Evolutionary conservation across 495 filamentous ascomycete genomes (phyloP).

Genomic region (Neurospora pannonica): DNA sequence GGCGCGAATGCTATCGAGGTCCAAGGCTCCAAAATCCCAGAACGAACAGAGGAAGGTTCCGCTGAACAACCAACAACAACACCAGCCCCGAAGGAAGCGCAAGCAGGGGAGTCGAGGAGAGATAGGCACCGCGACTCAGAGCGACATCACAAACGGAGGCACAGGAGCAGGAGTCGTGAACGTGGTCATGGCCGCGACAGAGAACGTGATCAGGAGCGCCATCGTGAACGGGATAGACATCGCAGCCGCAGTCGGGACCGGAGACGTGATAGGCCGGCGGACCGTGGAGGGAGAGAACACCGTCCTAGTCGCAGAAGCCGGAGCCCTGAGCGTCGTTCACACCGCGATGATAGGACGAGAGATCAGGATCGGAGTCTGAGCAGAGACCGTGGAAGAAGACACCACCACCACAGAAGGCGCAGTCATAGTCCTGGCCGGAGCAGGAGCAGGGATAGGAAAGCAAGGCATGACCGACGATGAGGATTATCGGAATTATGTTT

Average conservation of each 20-base stretch:
- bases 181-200: conserved; percentile 9
- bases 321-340: conserved; percentile 15
- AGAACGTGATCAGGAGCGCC: conserved; percentile 9
- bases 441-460: conserved; percentile 12
- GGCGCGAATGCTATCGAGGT: conserved; percentile 43
- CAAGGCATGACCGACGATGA: background rate
- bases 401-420: conserved; percentile 3
- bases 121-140: conserved; percentile 23
- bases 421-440: conserved; percentile 17
- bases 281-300: conserved; percentile 3
- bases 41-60: conserved; percentile 6
- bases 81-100: conserved; percentile 4
- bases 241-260: conserved; percentile 30
- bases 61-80: background rate
- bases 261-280: conserved; percentile 6
- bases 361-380: conserved; percentile 9
- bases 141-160: conserved; percentile 25
- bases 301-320: conserved; percentile 17
- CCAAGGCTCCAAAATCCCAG: conserved; percentile 13
- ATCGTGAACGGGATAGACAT: conserved; percentile 17
- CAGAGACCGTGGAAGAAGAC: conserved; percentile 2
- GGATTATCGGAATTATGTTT: background rate
- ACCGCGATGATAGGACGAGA: conserved; percentile 4
- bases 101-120: conserved; percentile 13
- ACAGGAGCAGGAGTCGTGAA: conserved; percentile 22